These are phyloP conservation scores for Massariosphaeria phaeospora DNA, from an alignment of 495 filamentous ascomycete species.

Conservation along the genomic window DNA sequence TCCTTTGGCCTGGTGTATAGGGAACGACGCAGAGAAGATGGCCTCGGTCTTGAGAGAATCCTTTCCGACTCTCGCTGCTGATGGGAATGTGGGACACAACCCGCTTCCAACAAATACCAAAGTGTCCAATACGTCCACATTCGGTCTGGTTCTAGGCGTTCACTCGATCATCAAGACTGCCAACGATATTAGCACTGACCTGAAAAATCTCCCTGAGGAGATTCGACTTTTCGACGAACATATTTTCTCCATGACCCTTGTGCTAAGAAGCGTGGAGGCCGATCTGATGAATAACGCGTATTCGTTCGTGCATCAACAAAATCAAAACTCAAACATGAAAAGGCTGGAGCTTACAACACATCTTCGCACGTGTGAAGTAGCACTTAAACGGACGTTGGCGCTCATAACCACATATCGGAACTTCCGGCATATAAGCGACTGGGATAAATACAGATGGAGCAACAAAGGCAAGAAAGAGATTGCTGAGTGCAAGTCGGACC, in stretches of 20 bases:
- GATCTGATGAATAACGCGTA: constrained; percentile 5
- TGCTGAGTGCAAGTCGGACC: constrained; percentile 12
- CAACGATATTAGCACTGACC: constrained; percentile 12
- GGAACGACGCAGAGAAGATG: background rate
- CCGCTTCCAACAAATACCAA: too few relatives aligned
- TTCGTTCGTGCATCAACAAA: constrained; percentile 11
- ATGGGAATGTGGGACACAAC: too few relatives aligned
- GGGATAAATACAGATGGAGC: constrained; percentile 22
- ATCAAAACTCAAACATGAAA: background rate
- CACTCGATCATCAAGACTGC: constrained; percentile 9
- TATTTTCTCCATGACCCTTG: constrained; percentile 17
- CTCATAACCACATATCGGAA: constrained; percentile 13
- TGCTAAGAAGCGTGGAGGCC: constrained; percentile 17
- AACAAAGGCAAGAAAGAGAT: constrained; percentile 22
- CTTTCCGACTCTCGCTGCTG: too few relatives aligned
- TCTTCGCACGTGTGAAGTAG: constrained; percentile 1
- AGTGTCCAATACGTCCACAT: background rate
- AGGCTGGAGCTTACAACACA: background rate
- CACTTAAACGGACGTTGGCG: background rate
- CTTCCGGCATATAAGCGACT: constrained; percentile 2
- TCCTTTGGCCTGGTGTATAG: background rate
- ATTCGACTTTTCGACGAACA: constrained; percentile 8
- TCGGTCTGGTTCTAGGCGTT: constrained; percentile 6
- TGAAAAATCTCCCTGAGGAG: constrained; percentile 7
- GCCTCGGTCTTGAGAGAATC: background rate